Evolutionary conservation across 192 early-diverging fungal species (phyloP).

Genomic region (Coemansia sp.): DNA sequence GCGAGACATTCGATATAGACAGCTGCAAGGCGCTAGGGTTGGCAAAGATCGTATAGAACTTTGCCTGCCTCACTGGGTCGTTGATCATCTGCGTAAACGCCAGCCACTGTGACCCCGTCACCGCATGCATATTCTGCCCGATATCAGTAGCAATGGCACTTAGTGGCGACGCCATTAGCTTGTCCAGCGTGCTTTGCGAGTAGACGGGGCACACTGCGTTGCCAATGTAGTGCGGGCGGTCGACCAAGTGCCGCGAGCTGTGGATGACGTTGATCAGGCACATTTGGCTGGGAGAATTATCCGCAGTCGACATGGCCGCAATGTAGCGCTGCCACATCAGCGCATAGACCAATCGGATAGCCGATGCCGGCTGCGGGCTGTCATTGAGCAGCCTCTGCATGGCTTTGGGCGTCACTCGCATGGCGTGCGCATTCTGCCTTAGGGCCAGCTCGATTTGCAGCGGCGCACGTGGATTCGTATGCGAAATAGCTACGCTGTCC

Average conservation of each 20-base stretch:
- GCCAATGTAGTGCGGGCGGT: slow-evolving; percentile 31
- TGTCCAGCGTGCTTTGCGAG: slow-evolving; percentile 4
- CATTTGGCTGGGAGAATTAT: background rate
- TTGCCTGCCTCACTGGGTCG: slow-evolving; percentile 17
- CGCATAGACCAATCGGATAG: slow-evolving; percentile 39
- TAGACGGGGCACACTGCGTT: slow-evolving; percentile 44
- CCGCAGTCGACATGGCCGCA: background rate
- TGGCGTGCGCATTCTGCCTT: slow-evolving; percentile 17
- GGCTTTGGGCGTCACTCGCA: slow-evolving; percentile 19
- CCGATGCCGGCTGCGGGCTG: slow-evolving; percentile 5
- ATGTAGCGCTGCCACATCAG: slow-evolving; percentile 45
- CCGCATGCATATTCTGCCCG: slow-evolving; percentile 21
- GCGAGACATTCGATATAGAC: slow-evolving; percentile 35
- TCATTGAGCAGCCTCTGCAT: slow-evolving; percentile 14
- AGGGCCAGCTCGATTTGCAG: slow-evolving; percentile 21
- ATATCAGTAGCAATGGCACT: slow-evolving; percentile 15
- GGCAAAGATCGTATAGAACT: slow-evolving; percentile 40
- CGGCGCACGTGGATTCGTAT: slow-evolving; percentile 14
- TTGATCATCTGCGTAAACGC: slow-evolving; percentile 15
- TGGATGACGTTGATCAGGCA: slow-evolving; percentile 34
- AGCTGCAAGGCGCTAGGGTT: slow-evolving; percentile 28
- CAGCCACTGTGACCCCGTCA: slow-evolving; percentile 23
- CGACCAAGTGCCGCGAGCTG: slow-evolving; percentile 16
- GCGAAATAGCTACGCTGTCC: slow-evolving; percentile 6
- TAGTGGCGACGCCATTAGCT: background rate